These are phyloP conservation scores for Fusarium avenaceum DNA, from an alignment of 2,329 filamentous ascomycete genomes.

Conservation along the genomic window DNA sequence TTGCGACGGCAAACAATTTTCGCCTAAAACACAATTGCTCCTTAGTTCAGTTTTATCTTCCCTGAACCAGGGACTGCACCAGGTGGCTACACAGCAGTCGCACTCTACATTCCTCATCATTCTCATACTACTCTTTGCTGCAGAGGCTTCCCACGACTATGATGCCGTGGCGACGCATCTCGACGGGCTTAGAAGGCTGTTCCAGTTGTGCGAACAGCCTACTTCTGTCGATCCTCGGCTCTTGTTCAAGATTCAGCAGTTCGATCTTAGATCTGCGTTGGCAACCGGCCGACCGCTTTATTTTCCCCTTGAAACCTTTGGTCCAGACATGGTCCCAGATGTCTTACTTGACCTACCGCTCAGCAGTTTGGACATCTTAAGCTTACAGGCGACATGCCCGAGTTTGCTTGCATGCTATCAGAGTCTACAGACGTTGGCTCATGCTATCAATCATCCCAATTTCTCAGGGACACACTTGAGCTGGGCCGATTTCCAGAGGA, in stretches of 20 bases:
- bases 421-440: background rate
- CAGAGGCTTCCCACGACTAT: background rate
- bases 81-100: background rate
- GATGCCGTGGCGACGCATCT: background rate
- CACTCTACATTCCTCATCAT: background rate
- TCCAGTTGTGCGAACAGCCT: background rate
- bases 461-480: accelerated
- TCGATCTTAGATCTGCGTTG: conserved; percentile 4
- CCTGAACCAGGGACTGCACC: background rate
- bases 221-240: conserved; percentile 1
- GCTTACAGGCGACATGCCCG: accelerated
- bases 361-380: accelerated
- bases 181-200: background rate
- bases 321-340: accelerated
- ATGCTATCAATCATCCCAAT: background rate
- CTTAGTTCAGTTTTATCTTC: conserved; percentile 9
- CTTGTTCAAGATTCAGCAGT: conserved; percentile 14
- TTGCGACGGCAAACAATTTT: accelerated
- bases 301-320: background rate
- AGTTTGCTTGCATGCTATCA: background rate
- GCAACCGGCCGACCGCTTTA: background rate
- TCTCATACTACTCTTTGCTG: background rate
- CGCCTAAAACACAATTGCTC: background rate
- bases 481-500: background rate
- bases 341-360: accelerated